Percentiles rank a stretch among this genome's conserved stretches.
phyloP scores from a whole-genome alignment of 73 alveolate genomes.

The Blepharisma japonicum region DNA sequence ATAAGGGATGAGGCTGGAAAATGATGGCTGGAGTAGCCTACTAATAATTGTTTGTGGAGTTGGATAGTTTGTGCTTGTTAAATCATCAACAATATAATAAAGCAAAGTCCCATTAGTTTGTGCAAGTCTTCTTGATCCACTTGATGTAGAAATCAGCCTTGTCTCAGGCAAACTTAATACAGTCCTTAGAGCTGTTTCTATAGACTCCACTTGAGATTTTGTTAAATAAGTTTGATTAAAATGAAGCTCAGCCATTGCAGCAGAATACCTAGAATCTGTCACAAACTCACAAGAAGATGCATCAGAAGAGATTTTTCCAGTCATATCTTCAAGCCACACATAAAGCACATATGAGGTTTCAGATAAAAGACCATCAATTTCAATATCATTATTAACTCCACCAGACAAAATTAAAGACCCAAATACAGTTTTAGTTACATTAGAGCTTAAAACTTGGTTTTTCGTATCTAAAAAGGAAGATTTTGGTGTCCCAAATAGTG shows the following conservation, averaged over 20 bases:
- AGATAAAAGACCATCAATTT: neutral
- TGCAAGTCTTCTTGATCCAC: slow-evolving; percentile 7
- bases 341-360: neutral
- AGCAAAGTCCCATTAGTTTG: neutral
- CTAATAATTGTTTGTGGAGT: slow-evolving; percentile 33
- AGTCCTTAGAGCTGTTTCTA: slow-evolving; percentile 27
- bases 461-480: neutral
- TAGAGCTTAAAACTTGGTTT: too few species aligned
- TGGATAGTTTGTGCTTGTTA: slow-evolving; percentile 37
- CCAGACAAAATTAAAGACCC: neutral
- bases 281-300: neutral
- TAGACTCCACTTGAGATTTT: slow-evolving; percentile 32
- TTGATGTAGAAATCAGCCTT: slow-evolving; percentile 30
- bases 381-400: neutral
- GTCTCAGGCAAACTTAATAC: slow-evolving; percentile 35
- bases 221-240: neutral
- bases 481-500: neutral
- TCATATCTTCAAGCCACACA: neutral
- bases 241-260: neutral
- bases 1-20: slow-evolving; percentile 23
- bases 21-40: neutral
- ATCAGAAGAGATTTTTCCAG: neutral
- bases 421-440: neutral
- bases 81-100: slow-evolving; percentile 32
- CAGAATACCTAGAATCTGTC: neutral